Base-by-base conservation (phyloP, 257 asterid genomes). In the Jasminum sambac region DNA sequence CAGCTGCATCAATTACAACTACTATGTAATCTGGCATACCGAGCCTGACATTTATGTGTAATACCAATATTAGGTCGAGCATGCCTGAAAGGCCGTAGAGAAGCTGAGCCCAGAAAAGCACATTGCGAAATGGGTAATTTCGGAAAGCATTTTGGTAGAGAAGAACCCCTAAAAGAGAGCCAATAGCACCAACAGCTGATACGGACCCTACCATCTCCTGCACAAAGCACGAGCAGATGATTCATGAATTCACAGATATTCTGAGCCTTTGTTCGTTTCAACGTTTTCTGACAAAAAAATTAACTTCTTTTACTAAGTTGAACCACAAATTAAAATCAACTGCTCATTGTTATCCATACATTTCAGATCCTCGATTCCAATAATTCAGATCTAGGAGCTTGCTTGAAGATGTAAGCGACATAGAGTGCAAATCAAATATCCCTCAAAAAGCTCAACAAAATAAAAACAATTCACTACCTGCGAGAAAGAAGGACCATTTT, bases 401-500 rank as follows among this genome's bases (percentile, higher is more conserved):
- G 26, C 9, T 52, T 52, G 14, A 19, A 52, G 36, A 55, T 7
- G 8, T 9, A 55, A 21, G 23, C 21, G 1, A 8, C 34, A 55
- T 11, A 55, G 19, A 8, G 19, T 23, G 16, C 36, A 8, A 55
- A 9, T 19, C 12, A 55, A 55, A 23, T 26, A 8, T 8, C 21
- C 11, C 11, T 5, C 21, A 21, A 46, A 50, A 17, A 50, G 59
- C 25, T 50, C 25, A 19, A 23, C 10, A 55, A 6, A 21, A 74
- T 71, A 48, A 21, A 61, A 58, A 37, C n/a, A 57, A 40, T 23
- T 67, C 50, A 40, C 11, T 67, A 88, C 96, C 96, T 92, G 87
- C 16, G 96, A 88, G 72, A 92, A 90, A 36, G 81, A 68, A 59
- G 96, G 98, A 64, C 96, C 96, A 50, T 62, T 81, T 74, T 81